Base-by-base conservation (phyloP, 805 yeast genomes). In the Metschnikowia lachancei region DNA sequence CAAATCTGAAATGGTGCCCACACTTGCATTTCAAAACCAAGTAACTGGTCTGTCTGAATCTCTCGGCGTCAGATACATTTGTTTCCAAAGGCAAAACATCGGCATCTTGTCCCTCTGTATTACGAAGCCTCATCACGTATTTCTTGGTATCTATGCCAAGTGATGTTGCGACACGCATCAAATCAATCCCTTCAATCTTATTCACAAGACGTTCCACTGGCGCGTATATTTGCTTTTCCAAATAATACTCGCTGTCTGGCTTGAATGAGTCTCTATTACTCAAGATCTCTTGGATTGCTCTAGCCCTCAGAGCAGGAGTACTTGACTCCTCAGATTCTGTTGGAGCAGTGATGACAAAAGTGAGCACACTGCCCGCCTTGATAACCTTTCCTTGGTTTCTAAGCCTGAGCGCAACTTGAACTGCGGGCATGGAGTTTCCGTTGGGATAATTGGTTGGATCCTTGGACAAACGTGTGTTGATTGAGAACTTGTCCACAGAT, bases 141-240 rank as follows among this genome's bases (percentile, higher is more conserved):
- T 78, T 78, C 44, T 74, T 75, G 41, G 87, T 72, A 58, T 91
- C 96, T 34, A 94, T 72, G 0, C 96, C 96, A 31, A 94, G 72
- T 2, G 84, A 75, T 38, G 76, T 75, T 3, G 96, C 95, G 33
- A 94, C 74, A 54, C 94, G 77, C 40, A 82, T 80, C 58, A 82
- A 74, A 60, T 92, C 97, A 52, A 86, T 77, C 35, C 98, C 97
- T 53, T 89, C 95, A 44, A 94, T 82, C 51, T 85, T 79, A 54
- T 85, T 95, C 35, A 92, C 71, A 43, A 94, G 72, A 66, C 99
- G 81, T 61, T 88, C 95, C 9, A 94, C 82, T 3, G 97, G 97
- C 2, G 95, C 90, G 58, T 86, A 81, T 9, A 94, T 78, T 66
- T 94, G 99, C 63, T 89, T 87, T 54, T 84, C 94, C 55, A 92